These are phyloP conservation scores for Rhinocladiella similis DNA, from an alignment of 2,329 filamentous ascomycete genomes.

Conservation along the genomic window DNA sequence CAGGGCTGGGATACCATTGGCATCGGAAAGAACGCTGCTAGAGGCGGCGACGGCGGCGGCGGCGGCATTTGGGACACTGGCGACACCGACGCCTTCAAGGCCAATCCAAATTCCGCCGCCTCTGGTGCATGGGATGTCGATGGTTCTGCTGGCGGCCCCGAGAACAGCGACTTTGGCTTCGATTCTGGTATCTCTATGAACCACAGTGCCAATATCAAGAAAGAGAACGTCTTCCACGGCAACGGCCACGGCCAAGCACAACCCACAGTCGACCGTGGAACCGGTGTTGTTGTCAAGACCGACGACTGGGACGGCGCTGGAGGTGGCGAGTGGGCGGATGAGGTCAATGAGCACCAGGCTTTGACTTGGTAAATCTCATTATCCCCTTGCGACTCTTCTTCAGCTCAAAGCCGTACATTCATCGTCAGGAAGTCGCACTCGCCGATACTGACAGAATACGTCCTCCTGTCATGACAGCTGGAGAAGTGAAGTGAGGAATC, in stretches of 20 bases:
- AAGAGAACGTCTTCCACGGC: not conserved
- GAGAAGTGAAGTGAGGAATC: too few species aligned
- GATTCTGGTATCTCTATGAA: conserved; percentile 5
- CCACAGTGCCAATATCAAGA: not conserved
- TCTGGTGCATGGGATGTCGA: not conserved
- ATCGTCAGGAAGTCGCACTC: not conserved
- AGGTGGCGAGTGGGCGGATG: conserved; percentile 23
- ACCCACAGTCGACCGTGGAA: not conserved
- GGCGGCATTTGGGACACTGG: conserved; percentile 4
- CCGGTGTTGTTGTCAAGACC: not conserved
- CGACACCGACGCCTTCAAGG: not conserved
- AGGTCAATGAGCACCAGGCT: conserved; percentile 16
- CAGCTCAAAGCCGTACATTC: not conserved
- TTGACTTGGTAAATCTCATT: conserved; percentile 6
- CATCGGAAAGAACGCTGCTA: too few species aligned
- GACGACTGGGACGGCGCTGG: not conserved
- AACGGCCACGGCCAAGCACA: not conserved
- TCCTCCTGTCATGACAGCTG: too few species aligned
- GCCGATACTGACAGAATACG: too few species aligned
- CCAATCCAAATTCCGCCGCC: not conserved
- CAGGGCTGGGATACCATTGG: too few species aligned
- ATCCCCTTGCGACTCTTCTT: not conserved
- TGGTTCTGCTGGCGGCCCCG: not conserved
- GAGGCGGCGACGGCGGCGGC: not conserved
- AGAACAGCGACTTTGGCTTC: not conserved